A percentile compares a stretch with the other conserved stretches of the same genome.
These are phyloP conservation scores for Tylopilus intermedius DNA, from an alignment of 768 basidiomycete genomes.

Conservation along the genomic window DNA sequence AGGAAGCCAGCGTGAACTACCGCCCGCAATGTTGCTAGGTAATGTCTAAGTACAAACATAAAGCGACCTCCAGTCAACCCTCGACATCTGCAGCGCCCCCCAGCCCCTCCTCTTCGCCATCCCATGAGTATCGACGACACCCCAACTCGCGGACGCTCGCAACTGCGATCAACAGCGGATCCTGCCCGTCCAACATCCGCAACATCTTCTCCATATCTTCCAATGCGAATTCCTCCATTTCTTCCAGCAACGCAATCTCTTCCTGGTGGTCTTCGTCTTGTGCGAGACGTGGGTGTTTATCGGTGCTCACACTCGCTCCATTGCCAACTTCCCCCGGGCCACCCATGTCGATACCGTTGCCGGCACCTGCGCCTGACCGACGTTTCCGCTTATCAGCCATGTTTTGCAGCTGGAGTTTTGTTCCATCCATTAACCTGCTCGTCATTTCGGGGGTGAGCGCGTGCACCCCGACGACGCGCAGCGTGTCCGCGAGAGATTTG, in stretches of 20 bases:
- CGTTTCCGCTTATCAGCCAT: constrained; percentile 65
- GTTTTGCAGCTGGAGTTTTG: constrained; percentile 62
- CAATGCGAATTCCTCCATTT: constrained; percentile 78
- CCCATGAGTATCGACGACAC: constrained; percentile 43
- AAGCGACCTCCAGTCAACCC: background rate
- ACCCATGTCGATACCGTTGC: constrained; percentile 12
- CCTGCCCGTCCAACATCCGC: constrained; percentile 47
- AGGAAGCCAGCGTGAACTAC: background rate
- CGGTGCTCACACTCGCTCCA: background rate
- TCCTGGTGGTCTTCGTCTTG: constrained; percentile 51
- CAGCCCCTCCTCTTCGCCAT: constrained; percentile 41
- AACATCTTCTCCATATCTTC: constrained; percentile 76
- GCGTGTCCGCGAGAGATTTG: constrained; percentile 60
- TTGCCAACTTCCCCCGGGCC: background rate
- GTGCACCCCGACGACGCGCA: constrained; percentile 53
- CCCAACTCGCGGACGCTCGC: constrained; percentile 70
- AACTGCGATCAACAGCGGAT: constrained; percentile 65
- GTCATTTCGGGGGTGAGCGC: constrained; percentile 52
- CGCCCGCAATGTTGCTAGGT: background rate
- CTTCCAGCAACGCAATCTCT: constrained; percentile 67
- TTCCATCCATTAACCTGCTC: constrained; percentile 57
- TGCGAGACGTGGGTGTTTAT: background rate
- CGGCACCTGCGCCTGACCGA: constrained; percentile 35
- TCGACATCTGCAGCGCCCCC: background rate
- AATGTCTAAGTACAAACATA: background rate